A percentile compares a stretch with the other conserved stretches of the same genome.
Evolutionary conservation across 768 basidiomycete species (phyloP).

Genomic region (Dentipellis fragilis): DNA sequence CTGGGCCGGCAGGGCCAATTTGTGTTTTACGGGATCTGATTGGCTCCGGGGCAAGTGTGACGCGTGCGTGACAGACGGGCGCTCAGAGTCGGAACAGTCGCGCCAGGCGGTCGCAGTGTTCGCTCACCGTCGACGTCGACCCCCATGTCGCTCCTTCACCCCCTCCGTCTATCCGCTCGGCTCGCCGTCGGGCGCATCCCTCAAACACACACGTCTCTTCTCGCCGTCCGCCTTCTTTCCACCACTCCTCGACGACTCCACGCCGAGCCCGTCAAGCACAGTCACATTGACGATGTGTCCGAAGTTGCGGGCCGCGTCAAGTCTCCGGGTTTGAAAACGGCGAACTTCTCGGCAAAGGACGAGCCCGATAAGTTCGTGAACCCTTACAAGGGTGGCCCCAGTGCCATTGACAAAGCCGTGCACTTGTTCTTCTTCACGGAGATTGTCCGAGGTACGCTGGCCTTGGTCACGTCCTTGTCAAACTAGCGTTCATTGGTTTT

Average conservation of each 20-base stretch:
- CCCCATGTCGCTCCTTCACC: conserved; percentile 50
- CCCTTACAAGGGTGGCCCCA: conserved; percentile 70
- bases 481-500: background rate
- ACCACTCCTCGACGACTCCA: conserved; percentile 20
- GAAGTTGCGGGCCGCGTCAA: conserved; percentile 18
- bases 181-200: conserved; percentile 22
- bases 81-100: background rate
- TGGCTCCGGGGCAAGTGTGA: conserved; percentile 27
- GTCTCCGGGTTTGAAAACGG: conserved; percentile 25
- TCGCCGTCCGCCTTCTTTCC: conserved; percentile 44
- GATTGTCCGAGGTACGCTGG: conserved; percentile 76
- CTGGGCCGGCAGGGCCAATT: background rate
- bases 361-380: conserved; percentile 46
- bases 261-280: conserved; percentile 14
- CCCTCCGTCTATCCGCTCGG: conserved; percentile 40
- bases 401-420: conserved; percentile 92
- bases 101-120: conserved; percentile 14
- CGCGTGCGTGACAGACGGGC: conserved; percentile 9
- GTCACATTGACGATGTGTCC: conserved; percentile 2
- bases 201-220: conserved; percentile 22
- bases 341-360: conserved; percentile 24
- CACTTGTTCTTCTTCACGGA: conserved; percentile 99
- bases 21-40: conserved; percentile 29
- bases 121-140: conserved; percentile 30
- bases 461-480: background rate